Percentiles rank a stretch among this genome's conserved stretches.
Conservation (phyloP, 805 yeast species). For the Wickerhamiella slavikovae region DNA sequence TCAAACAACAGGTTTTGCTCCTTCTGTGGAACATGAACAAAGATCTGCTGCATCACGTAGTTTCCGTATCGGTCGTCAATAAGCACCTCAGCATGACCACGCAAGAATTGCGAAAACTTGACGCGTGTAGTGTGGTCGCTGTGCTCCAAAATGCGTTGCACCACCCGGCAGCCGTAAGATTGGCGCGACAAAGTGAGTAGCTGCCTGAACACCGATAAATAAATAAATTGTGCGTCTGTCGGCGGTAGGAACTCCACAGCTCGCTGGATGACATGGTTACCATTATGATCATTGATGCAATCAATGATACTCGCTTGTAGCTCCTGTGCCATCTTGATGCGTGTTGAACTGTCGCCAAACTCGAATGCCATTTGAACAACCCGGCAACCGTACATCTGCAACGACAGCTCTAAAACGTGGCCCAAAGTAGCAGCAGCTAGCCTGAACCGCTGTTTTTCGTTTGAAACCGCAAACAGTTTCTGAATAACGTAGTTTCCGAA, state of each 20-base stretch:
- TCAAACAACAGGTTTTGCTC: constrained; percentile 44
- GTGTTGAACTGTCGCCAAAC: constrained; percentile 34
- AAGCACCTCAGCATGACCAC: constrained; percentile 47
- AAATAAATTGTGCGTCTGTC: constrained; percentile 43
- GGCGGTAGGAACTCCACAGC: constrained; percentile 75
- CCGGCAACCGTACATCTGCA: constrained; percentile 96
- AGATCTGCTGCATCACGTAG: constrained; percentile 88
- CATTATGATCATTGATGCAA: constrained; percentile 87
- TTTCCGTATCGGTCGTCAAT: constrained; percentile 96
- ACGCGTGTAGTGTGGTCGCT: constrained; percentile 45
- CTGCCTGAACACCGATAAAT: constrained; percentile 37
- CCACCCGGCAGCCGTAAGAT: constrained; percentile 94
- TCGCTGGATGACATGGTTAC: constrained; percentile 93
- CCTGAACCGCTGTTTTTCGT: constrained; percentile 42
- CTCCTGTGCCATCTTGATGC: constrained; percentile 50
- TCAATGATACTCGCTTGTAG: constrained; percentile 37
- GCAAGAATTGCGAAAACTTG: constrained; percentile 48
- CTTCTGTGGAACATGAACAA: constrained; percentile 47
- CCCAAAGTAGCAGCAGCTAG: constrained; percentile 56
- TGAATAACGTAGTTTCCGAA: constrained; percentile 96
- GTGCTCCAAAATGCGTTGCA: constrained; percentile 76
- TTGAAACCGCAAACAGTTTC: constrained; percentile 74
- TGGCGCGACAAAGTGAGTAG: constrained; percentile 80
- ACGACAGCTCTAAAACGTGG: constrained; percentile 49
- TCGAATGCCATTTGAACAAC: constrained; percentile 91